Percentiles rank a stretch among this genome's conserved stretches.
These are phyloP conservation scores for Fusarium floridanum DNA, from an alignment of 2,329 filamentous ascomycete genomes.

Conservation along the genomic window DNA sequence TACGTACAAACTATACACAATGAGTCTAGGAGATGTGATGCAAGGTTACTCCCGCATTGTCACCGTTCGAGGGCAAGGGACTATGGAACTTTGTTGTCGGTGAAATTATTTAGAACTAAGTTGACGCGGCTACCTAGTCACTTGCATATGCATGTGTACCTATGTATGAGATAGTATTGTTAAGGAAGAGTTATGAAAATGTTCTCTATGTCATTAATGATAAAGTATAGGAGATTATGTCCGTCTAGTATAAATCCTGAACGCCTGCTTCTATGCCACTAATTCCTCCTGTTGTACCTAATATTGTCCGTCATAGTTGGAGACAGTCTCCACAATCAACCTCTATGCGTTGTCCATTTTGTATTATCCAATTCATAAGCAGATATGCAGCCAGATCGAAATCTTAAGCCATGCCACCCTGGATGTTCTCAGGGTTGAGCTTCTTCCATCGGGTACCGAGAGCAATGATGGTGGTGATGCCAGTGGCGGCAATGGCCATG, in stretches of 20 bases:
- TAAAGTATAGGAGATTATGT: conserved; percentile 22
- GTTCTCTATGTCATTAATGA: conserved; percentile 21
- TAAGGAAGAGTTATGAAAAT: not conserved
- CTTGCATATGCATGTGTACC: not conserved
- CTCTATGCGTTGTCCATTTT: not conserved
- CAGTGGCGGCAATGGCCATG: conserved; percentile 64
- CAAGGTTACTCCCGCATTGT: not conserved
- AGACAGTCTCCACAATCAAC: not conserved
- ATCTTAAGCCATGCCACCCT: conserved; percentile 49
- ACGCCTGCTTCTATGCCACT: conserved; percentile 26
- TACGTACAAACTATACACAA: conserved; percentile 2
- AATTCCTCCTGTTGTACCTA: not conserved
- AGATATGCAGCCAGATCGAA: not conserved
- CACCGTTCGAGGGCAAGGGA: not conserved
- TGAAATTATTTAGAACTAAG: not conserved
- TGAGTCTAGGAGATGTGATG: not conserved
- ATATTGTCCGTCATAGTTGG: not conserved
- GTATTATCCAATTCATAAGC: not conserved
- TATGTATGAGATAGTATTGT: not conserved
- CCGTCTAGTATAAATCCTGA: not conserved
- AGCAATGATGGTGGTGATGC: conserved; percentile 53
- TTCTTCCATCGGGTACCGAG: conserved; percentile 55
- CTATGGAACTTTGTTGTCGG: not conserved
- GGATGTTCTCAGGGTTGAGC: conserved; percentile 49
- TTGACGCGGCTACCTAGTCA: not conserved